These are phyloP conservation scores for Meredithiella fracta DNA, from an alignment of 2,329 filamentous ascomycete genomes.

Conservation along the genomic window DNA sequence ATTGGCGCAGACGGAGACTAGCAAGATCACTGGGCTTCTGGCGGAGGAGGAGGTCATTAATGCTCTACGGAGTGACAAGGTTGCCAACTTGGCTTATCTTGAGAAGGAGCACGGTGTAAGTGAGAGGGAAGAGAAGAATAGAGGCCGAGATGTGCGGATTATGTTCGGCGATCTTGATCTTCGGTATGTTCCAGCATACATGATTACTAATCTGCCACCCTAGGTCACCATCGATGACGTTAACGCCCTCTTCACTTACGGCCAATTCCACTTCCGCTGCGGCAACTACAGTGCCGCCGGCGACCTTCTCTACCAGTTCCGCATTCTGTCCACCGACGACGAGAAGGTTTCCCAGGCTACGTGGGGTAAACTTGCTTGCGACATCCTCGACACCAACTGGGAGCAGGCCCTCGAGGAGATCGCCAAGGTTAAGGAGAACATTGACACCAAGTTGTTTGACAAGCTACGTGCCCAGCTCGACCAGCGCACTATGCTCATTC, in stretches of 20 bases:
- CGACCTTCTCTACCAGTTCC: constrained; percentile 93
- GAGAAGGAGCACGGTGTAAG: constrained; percentile 87
- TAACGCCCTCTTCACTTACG: constrained; percentile 85
- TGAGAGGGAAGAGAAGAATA: constrained; percentile 15
- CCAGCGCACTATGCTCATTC: constrained; percentile 91
- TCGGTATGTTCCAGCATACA: too few species aligned
- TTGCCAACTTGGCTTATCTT: constrained; percentile 93
- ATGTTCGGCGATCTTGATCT: too few species aligned
- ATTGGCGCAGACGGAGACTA: constrained; percentile 71
- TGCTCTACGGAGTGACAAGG: constrained; percentile 88
- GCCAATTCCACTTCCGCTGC: constrained; percentile 95
- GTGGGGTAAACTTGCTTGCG: constrained; percentile 93
- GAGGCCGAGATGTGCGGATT: too few species aligned
- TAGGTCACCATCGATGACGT: constrained; percentile 88
- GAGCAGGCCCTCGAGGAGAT: constrained; percentile 83
- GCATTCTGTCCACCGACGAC: constrained; percentile 93
- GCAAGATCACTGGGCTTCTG: constrained; percentile 74
- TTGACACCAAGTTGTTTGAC: constrained; percentile 90
- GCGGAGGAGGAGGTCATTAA: constrained; percentile 79
- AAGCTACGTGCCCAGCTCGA: constrained; percentile 90
- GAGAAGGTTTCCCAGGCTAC: constrained; percentile 92
- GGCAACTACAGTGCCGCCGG: constrained; percentile 82
- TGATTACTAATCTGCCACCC: not conserved
- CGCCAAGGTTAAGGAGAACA: constrained; percentile 75
- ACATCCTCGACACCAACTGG: constrained; percentile 93